Evolutionary conservation across 2,329 filamentous ascomycete genomes (phyloP).

Genomic region (Calycina marina): DNA sequence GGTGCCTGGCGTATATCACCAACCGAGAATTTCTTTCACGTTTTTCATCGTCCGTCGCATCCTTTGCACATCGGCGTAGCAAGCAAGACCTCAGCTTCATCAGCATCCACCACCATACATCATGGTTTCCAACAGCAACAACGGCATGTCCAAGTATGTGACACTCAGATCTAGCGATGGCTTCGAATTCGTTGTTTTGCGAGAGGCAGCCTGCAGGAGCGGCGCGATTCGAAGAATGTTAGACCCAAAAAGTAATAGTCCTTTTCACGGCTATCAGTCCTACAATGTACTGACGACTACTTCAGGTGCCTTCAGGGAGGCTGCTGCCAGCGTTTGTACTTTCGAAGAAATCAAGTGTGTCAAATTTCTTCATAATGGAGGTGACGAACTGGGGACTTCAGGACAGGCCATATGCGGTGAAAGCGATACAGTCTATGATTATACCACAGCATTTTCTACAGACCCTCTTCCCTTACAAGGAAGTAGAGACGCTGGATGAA

Average conservation of each 20-base stretch:
- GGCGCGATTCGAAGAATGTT: constrained; percentile 63
- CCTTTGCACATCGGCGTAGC: not conserved
- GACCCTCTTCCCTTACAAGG: constrained; percentile 17
- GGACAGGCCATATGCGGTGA: not conserved
- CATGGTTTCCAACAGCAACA: constrained; percentile 8
- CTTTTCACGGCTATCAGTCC: constrained; percentile 1
- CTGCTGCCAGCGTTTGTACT: constrained; percentile 45
- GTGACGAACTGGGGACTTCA: not conserved
- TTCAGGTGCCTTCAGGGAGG: constrained; percentile 50
- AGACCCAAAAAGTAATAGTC: constrained; percentile 45
- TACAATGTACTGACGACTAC: constrained; percentile 1
- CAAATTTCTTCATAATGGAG: not conserved
- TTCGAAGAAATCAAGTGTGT: constrained; percentile 64
- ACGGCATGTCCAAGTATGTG: constrained; percentile 46
- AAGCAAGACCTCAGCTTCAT: not conserved
- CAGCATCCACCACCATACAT: too few species aligned
- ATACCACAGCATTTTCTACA: constrained; percentile 19
- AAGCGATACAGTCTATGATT: constrained; percentile 19
- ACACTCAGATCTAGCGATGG: constrained; percentile 64
- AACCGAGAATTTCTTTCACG: not conserved
- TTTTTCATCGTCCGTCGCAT: constrained; percentile 1
- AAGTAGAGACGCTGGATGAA: constrained; percentile 22
- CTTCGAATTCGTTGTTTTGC: constrained; percentile 62
- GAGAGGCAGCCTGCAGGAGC: constrained; percentile 55
- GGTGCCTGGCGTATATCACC: too few species aligned